Conservation (phyloP, 2,329 filamentous ascomycete genomes). For the Pseudogymnoascus sp. region DNA sequence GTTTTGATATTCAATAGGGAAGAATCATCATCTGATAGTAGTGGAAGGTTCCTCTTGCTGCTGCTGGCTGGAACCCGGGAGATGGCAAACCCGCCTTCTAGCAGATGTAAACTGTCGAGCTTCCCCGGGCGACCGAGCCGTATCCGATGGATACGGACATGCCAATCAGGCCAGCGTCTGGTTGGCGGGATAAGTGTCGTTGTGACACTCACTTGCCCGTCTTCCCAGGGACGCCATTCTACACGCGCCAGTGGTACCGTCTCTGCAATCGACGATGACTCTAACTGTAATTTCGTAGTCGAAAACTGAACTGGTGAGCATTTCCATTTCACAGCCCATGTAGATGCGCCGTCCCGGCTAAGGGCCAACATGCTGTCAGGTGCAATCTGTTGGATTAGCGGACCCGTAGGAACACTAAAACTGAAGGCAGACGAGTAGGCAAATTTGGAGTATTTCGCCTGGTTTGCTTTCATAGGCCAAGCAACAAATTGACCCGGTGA, state of each 20-base stretch:
- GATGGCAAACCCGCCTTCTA: slow-evolving; percentile 18
- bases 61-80: not conserved
- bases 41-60: not conserved
- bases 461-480: slow-evolving; percentile 22
- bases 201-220: slow-evolving; percentile 6
- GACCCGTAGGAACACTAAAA: slow-evolving; percentile 36
- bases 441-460: slow-evolving; percentile 31
- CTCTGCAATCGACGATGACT: not conserved
- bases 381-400: slow-evolving; percentile 35
- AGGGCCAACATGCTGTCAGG: slow-evolving; percentile 36
- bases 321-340: slow-evolving; percentile 36
- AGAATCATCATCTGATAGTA: not conserved
- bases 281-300: not conserved
- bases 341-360: slow-evolving; percentile 35
- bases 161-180: slow-evolving; percentile 18
- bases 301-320: slow-evolving; percentile 14
- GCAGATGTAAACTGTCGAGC: not conserved
- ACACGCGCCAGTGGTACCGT: not conserved
- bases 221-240: slow-evolving; percentile 15
- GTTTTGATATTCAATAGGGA: not conserved
- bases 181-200: slow-evolving; percentile 18
- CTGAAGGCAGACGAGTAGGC: slow-evolving; percentile 33
- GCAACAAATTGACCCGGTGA: slow-evolving; percentile 26
- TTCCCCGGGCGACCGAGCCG: not conserved
- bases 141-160: slow-evolving; percentile 17